Conservation (phyloP, 345 rosid genomes). For the Reutealis trisperma region DNA sequence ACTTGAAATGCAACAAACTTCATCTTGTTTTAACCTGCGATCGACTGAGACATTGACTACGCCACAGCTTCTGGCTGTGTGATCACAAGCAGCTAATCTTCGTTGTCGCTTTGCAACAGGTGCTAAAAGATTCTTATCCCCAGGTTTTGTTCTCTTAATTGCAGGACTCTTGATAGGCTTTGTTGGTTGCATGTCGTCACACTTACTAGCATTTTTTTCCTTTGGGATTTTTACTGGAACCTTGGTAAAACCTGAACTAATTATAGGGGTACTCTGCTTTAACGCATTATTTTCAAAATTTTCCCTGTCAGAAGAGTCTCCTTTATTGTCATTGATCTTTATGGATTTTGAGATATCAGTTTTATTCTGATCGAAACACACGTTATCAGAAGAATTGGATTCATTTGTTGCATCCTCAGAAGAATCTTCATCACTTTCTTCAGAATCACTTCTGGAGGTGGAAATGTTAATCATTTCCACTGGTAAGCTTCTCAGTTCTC, state of each 20-base stretch:
- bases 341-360: conserved; percentile 22
- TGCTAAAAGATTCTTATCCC: conserved; percentile 21
- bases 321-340: conserved; percentile 19
- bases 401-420: conserved; percentile 30
- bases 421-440: conserved; percentile 33
- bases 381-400: conserved; percentile 33
- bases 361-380: conserved; percentile 25
- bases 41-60: background rate
- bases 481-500: conserved; percentile 49
- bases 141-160: conserved; percentile 26
- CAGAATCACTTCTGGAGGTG: conserved; percentile 31
- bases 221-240: conserved; percentile 15
- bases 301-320: conserved; percentile 14
- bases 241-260: conserved; percentile 17
- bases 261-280: conserved; percentile 12
- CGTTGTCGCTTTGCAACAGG: conserved; percentile 27
- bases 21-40: conserved; percentile 26
- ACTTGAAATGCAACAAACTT: conserved; percentile 16
- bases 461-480: conserved; percentile 28
- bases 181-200: conserved; percentile 16
- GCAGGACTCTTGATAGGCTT: conserved; percentile 23
- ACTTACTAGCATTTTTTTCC: conserved; percentile 22
- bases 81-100: conserved; percentile 27
- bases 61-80: conserved; percentile 18
- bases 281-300: conserved; percentile 20